Percentiles rank a stretch among this genome's conserved stretches.
Conservation (phyloP, 306 rosid genomes). For the Lagenaria siceraria region DNA sequence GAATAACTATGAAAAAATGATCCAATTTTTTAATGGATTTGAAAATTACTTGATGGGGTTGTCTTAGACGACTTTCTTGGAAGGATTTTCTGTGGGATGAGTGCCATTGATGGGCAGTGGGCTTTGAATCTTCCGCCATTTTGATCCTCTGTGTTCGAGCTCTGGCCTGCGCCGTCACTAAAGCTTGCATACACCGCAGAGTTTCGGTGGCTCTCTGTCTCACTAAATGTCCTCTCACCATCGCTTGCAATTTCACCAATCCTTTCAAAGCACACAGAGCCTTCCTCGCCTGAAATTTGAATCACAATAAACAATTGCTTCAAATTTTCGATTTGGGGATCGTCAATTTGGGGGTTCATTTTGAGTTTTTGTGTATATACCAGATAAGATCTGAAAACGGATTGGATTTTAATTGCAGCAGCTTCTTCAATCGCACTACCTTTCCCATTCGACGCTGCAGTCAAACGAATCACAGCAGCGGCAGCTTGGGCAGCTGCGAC, state of each 20-base stretch:
- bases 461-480: constrained; percentile 39
- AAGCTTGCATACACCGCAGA: constrained; percentile 77
- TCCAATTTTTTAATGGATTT: neutral
- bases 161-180: constrained; percentile 82
- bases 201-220: constrained; percentile 74
- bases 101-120: constrained; percentile 17
- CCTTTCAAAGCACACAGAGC: constrained; percentile 79
- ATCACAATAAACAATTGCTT: neutral
- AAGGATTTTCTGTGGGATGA: constrained; percentile 33
- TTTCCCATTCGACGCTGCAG: constrained; percentile 30
- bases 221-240: constrained; percentile 86
- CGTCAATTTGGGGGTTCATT: neutral
- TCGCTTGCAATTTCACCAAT: constrained; percentile 80
- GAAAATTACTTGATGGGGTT: constrained; percentile 45
- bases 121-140: constrained; percentile 31
- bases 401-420: constrained; percentile 72
- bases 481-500: constrained; percentile 71
- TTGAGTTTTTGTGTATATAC: constrained; percentile 21
- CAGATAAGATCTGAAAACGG: constrained; percentile 67
- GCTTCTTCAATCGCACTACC: constrained; percentile 30
- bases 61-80: constrained; percentile 31
- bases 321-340: neutral
- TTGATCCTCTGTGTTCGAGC: constrained; percentile 74
- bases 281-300: constrained; percentile 62
- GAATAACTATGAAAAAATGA: neutral